These are phyloP conservation scores for Funneliformis geosporum DNA, from an alignment of 192 early-diverging fungal species.

Conservation along the genomic window DNA sequence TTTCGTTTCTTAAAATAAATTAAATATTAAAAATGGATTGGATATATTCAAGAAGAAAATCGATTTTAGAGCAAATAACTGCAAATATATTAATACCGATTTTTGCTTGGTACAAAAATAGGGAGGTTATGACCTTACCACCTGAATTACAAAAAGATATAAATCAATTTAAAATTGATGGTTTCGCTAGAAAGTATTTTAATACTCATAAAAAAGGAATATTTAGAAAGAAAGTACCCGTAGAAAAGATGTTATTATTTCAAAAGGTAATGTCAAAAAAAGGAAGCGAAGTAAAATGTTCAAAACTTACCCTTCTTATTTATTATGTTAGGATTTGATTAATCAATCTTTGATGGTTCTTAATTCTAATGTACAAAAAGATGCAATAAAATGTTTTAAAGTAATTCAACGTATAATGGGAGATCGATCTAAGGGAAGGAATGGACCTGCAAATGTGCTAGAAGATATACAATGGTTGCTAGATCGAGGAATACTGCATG, in stretches of 20 bases:
- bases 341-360: slow-evolving; percentile 80
- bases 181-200: slow-evolving; percentile 91
- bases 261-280: slow-evolving; percentile 54
- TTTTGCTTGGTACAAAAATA: background rate
- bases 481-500: slow-evolving; percentile 72
- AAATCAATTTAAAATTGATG: slow-evolving; percentile 79
- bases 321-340: slow-evolving; percentile 62
- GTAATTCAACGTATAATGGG: slow-evolving; percentile 86
- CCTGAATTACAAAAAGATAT: slow-evolving; percentile 70
- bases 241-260: slow-evolving; percentile 86
- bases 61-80: background rate
- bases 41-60: background rate
- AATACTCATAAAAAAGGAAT: slow-evolving; percentile 84
- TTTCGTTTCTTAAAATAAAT: too few species aligned
- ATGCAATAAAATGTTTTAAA: slow-evolving; percentile 85
- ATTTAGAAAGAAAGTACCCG: slow-evolving; percentile 79
- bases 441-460: slow-evolving; percentile 37
- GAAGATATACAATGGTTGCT: slow-evolving; percentile 77
- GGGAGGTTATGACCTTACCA: slow-evolving; percentile 41
- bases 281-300: background rate
- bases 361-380: slow-evolving; percentile 74
- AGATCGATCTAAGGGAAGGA: slow-evolving; percentile 48
- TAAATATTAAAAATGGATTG: too few species aligned
- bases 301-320: background rate
- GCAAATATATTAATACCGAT: background rate